Evolutionary conservation across 441 rosid species (phyloP), one percentile per base, ranked within the genome.

Genomic region (Dalechampia spathulata): DNA sequence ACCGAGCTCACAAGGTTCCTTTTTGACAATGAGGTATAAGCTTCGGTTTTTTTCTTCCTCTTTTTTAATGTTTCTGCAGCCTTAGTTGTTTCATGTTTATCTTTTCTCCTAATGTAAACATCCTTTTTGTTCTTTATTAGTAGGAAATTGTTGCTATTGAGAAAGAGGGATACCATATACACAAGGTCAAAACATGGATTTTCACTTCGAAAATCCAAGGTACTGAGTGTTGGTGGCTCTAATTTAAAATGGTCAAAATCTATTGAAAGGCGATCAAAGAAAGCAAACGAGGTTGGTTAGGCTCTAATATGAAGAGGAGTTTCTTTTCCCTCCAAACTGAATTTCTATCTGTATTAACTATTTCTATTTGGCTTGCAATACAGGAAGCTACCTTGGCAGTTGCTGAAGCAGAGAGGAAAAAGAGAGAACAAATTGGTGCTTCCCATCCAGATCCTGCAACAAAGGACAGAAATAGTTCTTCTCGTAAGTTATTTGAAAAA

Each of bases 231-330:
- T 66, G 95, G 87, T 36, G 95, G 99, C 47, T 72, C 93, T 49
- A 87, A 85, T 77, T 78, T 93, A 72, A 93, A 87, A 74, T 93
- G 97, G 99, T 93, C 97, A 60, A 81, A 89, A 77, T 89, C 99
- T 63, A 83, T 89, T 50, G 97, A 89, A 69, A 83, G 75, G 63
- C 77, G 49, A 61, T 82, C 93, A 21, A 87, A 82, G 84, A 83
- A 83, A 77, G 97, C 80, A 64, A 87, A 77, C 68, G 93, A 90
- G 99, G 99, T 93, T 63, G 66, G 86, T 68, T 49, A n/a, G 25
- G 55, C 60, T 54, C 41, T 49, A 42, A 44, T 32, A 19, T 12
- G 19, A 37, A 49, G 50, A 48, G 37, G 34, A 28, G 8, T 26
- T 37, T 23, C 22, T 13, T 43, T 5, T 4, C 16, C n/a, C 16